Evolutionary conservation across 2,329 filamentous ascomycete genomes (phyloP), one percentile per base, ranked within the genome.

Genomic region (Neophaeococcomyces aloes): DNA sequence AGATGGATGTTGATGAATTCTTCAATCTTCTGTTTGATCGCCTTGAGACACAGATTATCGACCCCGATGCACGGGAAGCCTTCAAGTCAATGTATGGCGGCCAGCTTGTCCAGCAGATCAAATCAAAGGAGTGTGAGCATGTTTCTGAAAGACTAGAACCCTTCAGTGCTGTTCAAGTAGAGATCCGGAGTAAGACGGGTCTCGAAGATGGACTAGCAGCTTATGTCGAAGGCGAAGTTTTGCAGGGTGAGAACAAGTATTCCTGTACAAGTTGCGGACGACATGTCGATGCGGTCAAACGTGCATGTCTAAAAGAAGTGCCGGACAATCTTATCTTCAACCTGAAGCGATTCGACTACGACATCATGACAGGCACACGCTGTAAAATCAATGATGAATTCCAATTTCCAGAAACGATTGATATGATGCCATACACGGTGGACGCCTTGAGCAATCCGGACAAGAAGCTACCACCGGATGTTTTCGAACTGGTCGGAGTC

Each of bases 1-100:
- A 98, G 62, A 96, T 98, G 86, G 91, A 98, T 59, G 91, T 95
- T 4, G 91, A 96, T 54, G 88, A 95, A 60, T 98, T 96, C 60
- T 96, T 93, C 67, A 94, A 91, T 56, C 73, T 94, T 3, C 73
- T 98, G 0, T 91, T 96, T 55, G 87, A 94, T 61, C 78, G 87
- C 19, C 87, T 87, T 76, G 93, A 98, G 59, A 76, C 78, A 7
- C 86, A 94, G 56, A 78, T 96, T 51, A 62, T 74, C 14, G 73
- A 75, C 7, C 63, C 70, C 2, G 72, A 78, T n/a, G 76, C 78
- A 27, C 94, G 85, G 62, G 79, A 76, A 50, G 67, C 65, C 17
- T 82, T 98, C 51, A 77, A 83, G 38, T 80, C 80, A 0, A 91
- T 96, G 56, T 98, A 91, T 57, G 87, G 88, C 0, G 91, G 91